phyloP scores from a whole-genome alignment of 2,329 filamentous ascomycete species.

The Epicoccum sorghinum region DNA sequence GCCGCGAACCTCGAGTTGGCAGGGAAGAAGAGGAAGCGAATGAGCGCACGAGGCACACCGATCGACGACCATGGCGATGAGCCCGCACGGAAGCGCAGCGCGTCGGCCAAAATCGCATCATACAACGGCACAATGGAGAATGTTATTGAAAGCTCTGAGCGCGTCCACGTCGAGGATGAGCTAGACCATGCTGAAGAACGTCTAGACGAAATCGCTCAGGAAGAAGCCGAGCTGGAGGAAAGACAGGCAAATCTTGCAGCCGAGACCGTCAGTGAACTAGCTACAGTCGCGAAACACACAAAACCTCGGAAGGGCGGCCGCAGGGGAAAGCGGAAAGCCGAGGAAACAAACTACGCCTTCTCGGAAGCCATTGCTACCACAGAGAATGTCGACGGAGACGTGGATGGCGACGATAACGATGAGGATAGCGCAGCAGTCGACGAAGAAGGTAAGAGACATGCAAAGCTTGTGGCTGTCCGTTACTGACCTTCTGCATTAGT shows the following conservation, averaged over 20 bases:
- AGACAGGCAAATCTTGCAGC: conserved; percentile 42
- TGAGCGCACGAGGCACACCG: conserved; percentile 48
- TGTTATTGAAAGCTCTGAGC: conserved; percentile 34
- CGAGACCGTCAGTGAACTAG: conserved; percentile 41
- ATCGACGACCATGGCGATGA: conserved; percentile 44
- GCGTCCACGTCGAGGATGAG: conserved; percentile 54
- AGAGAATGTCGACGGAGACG: conserved; percentile 65
- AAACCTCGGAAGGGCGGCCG: conserved; percentile 47
- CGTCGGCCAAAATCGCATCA: conserved; percentile 27
- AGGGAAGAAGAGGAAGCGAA: conserved; percentile 54
- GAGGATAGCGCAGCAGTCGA: conserved; percentile 45
- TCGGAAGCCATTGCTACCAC: conserved; percentile 60
- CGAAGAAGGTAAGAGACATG: conserved; percentile 43
- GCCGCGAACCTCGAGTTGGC: conserved; percentile 38
- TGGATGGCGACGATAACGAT: conserved; percentile 56
- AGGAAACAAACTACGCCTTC: conserved; percentile 32
- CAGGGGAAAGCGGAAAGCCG: conserved; percentile 61
- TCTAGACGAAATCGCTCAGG: conserved; percentile 38
- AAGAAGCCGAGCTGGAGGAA: conserved; percentile 44
- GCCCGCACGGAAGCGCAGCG: conserved; percentile 47
- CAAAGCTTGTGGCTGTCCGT: background rate
- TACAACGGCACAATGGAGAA: conserved; percentile 42
- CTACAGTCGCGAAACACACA: conserved; percentile 44
- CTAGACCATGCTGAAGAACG: conserved; percentile 56
- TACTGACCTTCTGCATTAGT: conserved; percentile 55